Evolutionary conservation across 2,329 filamentous ascomycete species (phyloP).

Genomic region (Pseudogymnoascus sp.): DNA sequence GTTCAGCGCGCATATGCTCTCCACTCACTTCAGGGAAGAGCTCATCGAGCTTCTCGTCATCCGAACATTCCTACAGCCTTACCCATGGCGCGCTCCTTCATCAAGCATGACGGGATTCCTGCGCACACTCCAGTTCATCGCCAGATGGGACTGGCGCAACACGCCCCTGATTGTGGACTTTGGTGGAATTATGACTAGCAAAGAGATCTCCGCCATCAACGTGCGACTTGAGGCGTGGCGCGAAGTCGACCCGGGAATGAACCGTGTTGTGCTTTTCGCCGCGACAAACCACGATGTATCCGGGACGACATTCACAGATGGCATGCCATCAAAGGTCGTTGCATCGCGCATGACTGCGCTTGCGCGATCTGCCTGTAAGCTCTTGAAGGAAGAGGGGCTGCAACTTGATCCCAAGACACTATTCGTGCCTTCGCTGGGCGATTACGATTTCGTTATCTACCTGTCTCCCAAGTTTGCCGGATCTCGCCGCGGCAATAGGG

Average conservation of each 20-base stretch:
- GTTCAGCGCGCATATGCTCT: slow-evolving; percentile 78
- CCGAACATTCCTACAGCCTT: slow-evolving; percentile 70
- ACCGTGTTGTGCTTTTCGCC: slow-evolving; percentile 71
- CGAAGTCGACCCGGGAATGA: slow-evolving; percentile 82
- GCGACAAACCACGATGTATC: slow-evolving; percentile 72
- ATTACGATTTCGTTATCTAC: slow-evolving; percentile 83
- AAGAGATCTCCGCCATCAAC: slow-evolving; percentile 55
- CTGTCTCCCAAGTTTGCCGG: slow-evolving; percentile 37
- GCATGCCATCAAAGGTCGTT: slow-evolving; percentile 69
- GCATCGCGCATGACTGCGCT: slow-evolving; percentile 77
- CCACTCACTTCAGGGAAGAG: slow-evolving; percentile 68
- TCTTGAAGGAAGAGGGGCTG: slow-evolving; percentile 47
- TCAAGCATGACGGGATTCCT: slow-evolving; percentile 75
- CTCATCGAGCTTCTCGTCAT: slow-evolving; percentile 77
- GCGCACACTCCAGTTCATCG: slow-evolving; percentile 69
- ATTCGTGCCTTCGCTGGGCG: slow-evolving; percentile 64
- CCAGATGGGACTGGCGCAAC: slow-evolving; percentile 85
- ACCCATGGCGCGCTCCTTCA: slow-evolving; percentile 72
- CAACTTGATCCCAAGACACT: slow-evolving; percentile 51
- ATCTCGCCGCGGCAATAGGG: slow-evolving; percentile 32
- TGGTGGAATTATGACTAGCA: slow-evolving; percentile 53
- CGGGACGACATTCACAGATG: slow-evolving; percentile 74
- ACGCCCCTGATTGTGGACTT: slow-evolving; percentile 78
- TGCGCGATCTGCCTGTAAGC: slow-evolving; percentile 65
- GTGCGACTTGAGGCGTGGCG: slow-evolving; percentile 78